Evolutionary conservation across 495 filamentous ascomycete genomes (phyloP).

Genomic region (Neurospora cerealis): DNA sequence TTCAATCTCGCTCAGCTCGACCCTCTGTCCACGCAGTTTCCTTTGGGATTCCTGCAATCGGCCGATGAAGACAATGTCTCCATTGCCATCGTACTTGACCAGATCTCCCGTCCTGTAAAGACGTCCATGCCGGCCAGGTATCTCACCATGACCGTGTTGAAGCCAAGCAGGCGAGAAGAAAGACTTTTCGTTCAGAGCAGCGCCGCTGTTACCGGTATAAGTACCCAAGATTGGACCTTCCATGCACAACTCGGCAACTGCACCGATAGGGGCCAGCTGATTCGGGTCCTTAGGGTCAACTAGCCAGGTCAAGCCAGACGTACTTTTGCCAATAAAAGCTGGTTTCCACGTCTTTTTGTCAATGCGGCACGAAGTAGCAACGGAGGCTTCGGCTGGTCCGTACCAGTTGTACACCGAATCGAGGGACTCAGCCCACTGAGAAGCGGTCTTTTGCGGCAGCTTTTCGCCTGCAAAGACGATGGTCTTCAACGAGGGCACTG

Average conservation of each 20-base stretch:
- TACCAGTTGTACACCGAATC: background rate
- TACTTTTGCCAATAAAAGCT: background rate
- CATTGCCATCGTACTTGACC: constrained; percentile 42
- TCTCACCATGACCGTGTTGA: constrained; percentile 1
- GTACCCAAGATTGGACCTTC: constrained; percentile 36
- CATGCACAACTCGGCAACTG: constrained; percentile 37
- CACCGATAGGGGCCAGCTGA: constrained; percentile 29
- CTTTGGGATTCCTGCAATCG: constrained; percentile 27
- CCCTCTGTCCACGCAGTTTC: constrained; percentile 27
- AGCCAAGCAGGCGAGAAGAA: constrained; percentile 28
- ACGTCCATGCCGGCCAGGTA: constrained; percentile 6
- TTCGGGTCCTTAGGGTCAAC: constrained; percentile 22
- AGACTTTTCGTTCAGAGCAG: background rate
- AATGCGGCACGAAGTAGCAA: background rate
- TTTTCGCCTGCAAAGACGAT: background rate
- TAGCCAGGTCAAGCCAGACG: constrained; percentile 12
- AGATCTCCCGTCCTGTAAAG: constrained; percentile 29
- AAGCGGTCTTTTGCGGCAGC: background rate
- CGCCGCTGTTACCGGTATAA: constrained; percentile 28
- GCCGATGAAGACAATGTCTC: constrained; percentile 24
- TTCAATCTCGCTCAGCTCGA: constrained; percentile 32
- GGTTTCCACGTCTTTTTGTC: background rate
- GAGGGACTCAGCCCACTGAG: background rate
- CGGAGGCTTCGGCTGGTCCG: background rate
- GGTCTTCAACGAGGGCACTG: constrained; percentile 3